A percentile compares a stretch with the other conserved stretches of the same genome.
Conservation (phyloP, 176 grass and related monocot genomes). For the Thinopyrum elongatum region DNA sequence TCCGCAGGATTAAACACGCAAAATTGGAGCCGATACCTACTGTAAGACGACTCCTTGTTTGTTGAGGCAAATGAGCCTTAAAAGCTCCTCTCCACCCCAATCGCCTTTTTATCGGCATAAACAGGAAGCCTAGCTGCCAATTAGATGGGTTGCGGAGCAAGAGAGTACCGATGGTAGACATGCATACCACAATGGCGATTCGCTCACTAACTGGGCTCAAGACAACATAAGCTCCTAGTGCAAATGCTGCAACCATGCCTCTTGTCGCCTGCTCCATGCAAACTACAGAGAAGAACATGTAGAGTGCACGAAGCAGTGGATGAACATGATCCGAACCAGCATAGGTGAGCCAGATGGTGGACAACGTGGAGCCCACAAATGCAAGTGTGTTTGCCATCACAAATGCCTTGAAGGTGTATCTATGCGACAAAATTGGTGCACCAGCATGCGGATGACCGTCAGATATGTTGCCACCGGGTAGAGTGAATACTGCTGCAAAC, state of each 20-base stretch:
- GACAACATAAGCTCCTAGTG: conserved; percentile 56
- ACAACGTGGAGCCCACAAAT: conserved; percentile 48
- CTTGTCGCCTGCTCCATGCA: conserved; percentile 57
- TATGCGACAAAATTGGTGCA: conserved; percentile 45
- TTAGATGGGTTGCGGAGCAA: conserved; percentile 57
- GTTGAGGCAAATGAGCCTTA: conserved; percentile 42
- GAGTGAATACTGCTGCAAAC: conserved; percentile 53
- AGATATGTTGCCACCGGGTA: conserved; percentile 46
- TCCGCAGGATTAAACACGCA: conserved; percentile 32
- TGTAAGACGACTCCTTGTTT: conserved; percentile 53
- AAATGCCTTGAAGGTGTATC: conserved; percentile 65
- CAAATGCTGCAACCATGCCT: conserved; percentile 58
- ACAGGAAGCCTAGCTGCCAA: conserved; percentile 47
- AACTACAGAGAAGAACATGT: conserved; percentile 54
- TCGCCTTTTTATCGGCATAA: conserved; percentile 56
- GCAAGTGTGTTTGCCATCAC: conserved; percentile 55
- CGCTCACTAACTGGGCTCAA: conserved; percentile 34
- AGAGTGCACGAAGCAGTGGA: conserved; percentile 39
- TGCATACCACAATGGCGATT: conserved; percentile 42
- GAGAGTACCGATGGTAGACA: conserved; percentile 46
- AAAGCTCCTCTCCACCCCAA: conserved; percentile 65
- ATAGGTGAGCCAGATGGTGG: conserved; percentile 56
- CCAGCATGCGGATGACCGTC: conserved; percentile 49
- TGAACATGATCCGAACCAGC: conserved; percentile 46
- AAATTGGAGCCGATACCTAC: conserved; percentile 53